These are phyloP conservation scores for Metschnikowia anglica DNA, from an alignment of 805 yeast species.

Conservation along the genomic window DNA sequence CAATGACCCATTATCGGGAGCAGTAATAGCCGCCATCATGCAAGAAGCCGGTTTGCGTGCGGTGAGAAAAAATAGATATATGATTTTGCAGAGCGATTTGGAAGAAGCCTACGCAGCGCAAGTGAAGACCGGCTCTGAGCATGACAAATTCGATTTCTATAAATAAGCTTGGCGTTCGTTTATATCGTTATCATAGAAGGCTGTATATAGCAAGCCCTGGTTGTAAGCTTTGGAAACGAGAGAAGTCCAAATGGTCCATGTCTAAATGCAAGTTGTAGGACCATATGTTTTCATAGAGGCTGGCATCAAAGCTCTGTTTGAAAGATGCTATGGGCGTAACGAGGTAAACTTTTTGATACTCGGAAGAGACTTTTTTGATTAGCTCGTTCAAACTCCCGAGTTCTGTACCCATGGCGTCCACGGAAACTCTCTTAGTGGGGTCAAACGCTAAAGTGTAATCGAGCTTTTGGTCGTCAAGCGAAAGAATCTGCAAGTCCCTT, in stretches of 20 bases:
- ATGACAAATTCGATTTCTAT: constrained; percentile 96
- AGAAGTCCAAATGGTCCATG: constrained; percentile 68
- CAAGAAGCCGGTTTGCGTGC: constrained; percentile 99
- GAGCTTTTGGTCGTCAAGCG: constrained; percentile 15
- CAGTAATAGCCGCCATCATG: constrained; percentile 97
- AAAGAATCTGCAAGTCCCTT: constrained; percentile 17
- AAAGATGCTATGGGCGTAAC: constrained; percentile 44
- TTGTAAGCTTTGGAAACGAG: constrained; percentile 44
- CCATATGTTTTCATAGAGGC: constrained; percentile 36
- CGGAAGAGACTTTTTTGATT: constrained; percentile 16
- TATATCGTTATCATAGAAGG: constrained; percentile 19
- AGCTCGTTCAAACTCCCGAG: constrained; percentile 22
- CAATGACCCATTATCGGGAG: constrained; percentile 97
- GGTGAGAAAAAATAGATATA: constrained; percentile 96
- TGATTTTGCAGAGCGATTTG: constrained; percentile 90
- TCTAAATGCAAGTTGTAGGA: constrained; percentile 54
- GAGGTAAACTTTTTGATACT: constrained; percentile 22
- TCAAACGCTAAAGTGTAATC: constrained; percentile 1
- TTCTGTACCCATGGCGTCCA: constrained; percentile 54
- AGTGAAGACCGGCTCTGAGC: constrained; percentile 93
- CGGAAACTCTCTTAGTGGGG: not conserved
- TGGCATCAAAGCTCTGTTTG: constrained; percentile 38
- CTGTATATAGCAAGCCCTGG: constrained; percentile 68
- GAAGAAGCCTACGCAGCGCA: constrained; percentile 98
- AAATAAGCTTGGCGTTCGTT: constrained; percentile 45